phyloP scores from a whole-genome alignment of 768 basidiomycete genomes.

The Cystobasidium ongulense region DNA sequence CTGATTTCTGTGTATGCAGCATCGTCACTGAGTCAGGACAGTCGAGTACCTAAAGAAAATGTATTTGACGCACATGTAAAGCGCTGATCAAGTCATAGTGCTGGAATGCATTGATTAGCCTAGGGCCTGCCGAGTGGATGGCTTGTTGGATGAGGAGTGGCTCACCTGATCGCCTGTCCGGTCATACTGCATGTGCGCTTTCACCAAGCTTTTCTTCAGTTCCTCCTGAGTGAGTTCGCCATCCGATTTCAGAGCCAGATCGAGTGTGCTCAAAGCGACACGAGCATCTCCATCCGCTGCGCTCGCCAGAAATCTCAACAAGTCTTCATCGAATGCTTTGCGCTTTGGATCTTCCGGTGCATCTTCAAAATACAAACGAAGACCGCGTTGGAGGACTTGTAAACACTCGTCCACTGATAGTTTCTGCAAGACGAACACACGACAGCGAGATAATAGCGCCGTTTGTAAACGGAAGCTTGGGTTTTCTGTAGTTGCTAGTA shows the following conservation, averaged over 20 bases:
- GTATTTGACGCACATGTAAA: not conserved
- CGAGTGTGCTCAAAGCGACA: slow-evolving; percentile 67
- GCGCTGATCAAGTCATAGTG: slow-evolving; percentile 40
- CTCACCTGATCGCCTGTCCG: slow-evolving; percentile 58
- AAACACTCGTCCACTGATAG: slow-evolving; percentile 59
- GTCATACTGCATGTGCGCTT: slow-evolving; percentile 56
- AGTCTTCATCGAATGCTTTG: slow-evolving; percentile 14
- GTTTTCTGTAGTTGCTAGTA: slow-evolving; percentile 71
- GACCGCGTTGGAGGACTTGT: slow-evolving; percentile 55
- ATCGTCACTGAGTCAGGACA: slow-evolving; percentile 44
- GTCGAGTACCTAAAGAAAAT: not conserved
- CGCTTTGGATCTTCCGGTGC: not conserved
- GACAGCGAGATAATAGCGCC: slow-evolving; percentile 44
- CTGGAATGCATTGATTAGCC: not conserved
- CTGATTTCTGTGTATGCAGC: slow-evolving; percentile 74
- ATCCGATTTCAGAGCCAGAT: slow-evolving; percentile 53
- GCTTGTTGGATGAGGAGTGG: slow-evolving; percentile 38
- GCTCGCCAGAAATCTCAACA: slow-evolving; percentile 33
- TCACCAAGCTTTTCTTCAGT: slow-evolving; percentile 56
- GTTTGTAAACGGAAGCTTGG: slow-evolving; percentile 57
- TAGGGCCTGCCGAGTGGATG: not conserved
- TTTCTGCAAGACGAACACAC: slow-evolving; percentile 65
- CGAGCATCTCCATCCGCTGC: slow-evolving; percentile 42
- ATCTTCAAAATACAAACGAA: slow-evolving; percentile 33
- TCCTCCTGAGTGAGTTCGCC: slow-evolving; percentile 49